A percentile compares a stretch with the other conserved stretches of the same genome.
Conservation (phyloP, 352 stramenopile genomes). For the Saprolegnia parasitica region DNA sequence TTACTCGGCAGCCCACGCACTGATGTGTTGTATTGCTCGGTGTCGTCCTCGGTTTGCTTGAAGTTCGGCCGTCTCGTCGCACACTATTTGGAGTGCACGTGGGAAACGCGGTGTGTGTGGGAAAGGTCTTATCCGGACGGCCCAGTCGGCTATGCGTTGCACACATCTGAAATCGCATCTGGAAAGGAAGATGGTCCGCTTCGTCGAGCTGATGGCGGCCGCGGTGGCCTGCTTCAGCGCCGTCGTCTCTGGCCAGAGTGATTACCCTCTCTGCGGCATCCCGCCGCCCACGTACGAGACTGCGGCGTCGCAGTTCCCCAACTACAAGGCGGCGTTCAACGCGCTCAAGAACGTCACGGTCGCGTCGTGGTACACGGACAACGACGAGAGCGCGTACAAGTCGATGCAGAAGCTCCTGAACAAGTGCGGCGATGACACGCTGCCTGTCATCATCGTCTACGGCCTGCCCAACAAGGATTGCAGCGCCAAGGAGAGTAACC, state of each 20-base stretch:
- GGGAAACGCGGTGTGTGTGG: too few species aligned
- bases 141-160: background rate
- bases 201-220: background rate
- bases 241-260: background rate
- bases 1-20: too few species aligned
- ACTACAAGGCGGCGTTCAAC: slow-evolving; percentile 35
- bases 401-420: slow-evolving; percentile 33
- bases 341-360: slow-evolving; percentile 50
- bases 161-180: background rate
- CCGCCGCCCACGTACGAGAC: slow-evolving; percentile 40
- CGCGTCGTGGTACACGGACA: slow-evolving; percentile 67
- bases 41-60: too few species aligned
- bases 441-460: slow-evolving; percentile 58
- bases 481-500: slow-evolving; percentile 36
- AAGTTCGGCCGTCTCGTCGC: too few species aligned
- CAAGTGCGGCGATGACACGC: slow-evolving; percentile 33
- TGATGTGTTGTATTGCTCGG: too few species aligned
- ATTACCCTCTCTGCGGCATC: slow-evolving; percentile 29
- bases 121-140: background rate
- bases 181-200: background rate
- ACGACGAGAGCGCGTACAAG: slow-evolving; percentile 33
- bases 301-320: slow-evolving; percentile 44
- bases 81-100: background rate
- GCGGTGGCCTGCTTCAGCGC: background rate
- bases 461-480: slow-evolving; percentile 76